Conservation (phyloP, 345 rosid species). For the Isatis tinctoria region DNA sequence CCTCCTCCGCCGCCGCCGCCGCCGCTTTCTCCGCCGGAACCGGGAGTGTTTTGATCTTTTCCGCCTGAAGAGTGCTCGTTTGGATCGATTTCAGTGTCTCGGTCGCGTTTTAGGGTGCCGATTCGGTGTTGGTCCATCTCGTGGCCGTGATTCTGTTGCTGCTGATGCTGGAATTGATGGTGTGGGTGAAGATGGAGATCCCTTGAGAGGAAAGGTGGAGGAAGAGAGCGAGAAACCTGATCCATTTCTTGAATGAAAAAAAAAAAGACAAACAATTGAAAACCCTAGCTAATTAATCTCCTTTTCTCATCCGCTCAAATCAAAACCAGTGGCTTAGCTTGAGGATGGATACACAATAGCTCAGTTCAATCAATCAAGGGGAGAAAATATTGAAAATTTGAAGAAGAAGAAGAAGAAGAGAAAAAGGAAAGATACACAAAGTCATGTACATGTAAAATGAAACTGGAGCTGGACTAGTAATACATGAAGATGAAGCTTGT, state of each 20-base stretch:
- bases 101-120: slow-evolving; percentile 67
- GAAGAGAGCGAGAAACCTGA: slow-evolving; percentile 78
- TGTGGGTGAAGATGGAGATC: slow-evolving; percentile 73
- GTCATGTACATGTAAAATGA: slow-evolving; percentile 20
- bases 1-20: slow-evolving; percentile 44
- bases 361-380: not conserved
- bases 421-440: slow-evolving; percentile 3
- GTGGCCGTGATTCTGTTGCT: slow-evolving; percentile 47
- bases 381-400: not conserved
- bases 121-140: slow-evolving; percentile 36
- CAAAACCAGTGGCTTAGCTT: slow-evolving; percentile 6
- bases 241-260: slow-evolving; percentile 43
- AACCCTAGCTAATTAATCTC: slow-evolving; percentile 22
- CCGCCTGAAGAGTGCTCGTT: slow-evolving; percentile 31
- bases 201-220: slow-evolving; percentile 75
- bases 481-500: slow-evolving; percentile 33
- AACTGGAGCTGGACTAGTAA: slow-evolving; percentile 32
- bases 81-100: slow-evolving; percentile 39
- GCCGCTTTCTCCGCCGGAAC: slow-evolving; percentile 27
- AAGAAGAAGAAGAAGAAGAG: not conserved
- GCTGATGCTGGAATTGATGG: slow-evolving; percentile 61
- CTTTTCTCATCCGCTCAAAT: slow-evolving; percentile 14
- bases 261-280: not conserved
- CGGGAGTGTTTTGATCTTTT: slow-evolving; percentile 37
- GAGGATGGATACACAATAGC: not conserved